Percentiles rank a stretch among this genome's conserved stretches.
Evolutionary conservation across 306 rosid species (phyloP).

Genomic region (Pachyrhizus erosus): DNA sequence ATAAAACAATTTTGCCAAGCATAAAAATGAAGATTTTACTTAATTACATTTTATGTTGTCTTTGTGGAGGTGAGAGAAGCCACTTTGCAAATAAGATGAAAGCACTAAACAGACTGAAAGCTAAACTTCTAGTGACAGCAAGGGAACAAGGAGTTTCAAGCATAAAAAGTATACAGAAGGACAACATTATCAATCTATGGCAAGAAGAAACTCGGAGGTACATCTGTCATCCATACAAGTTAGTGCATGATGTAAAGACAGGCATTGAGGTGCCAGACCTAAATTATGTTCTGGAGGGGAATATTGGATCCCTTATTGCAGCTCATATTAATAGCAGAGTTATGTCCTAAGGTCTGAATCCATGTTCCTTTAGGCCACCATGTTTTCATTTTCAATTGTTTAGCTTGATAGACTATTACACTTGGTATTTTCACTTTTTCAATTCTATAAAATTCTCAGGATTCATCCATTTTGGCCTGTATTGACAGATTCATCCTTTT

Average conservation of each 20-base stretch:
- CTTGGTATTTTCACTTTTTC: background rate
- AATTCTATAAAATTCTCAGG: conserved; percentile 6
- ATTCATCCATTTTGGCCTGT: conserved; percentile 19
- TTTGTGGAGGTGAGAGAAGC: conserved; percentile 76
- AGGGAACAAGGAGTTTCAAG: conserved; percentile 65
- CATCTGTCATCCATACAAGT: conserved; percentile 57
- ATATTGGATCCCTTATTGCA: conserved; percentile 72
- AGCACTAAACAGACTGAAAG: conserved; percentile 78
- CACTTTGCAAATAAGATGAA: conserved; percentile 76
- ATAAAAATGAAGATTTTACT: background rate
- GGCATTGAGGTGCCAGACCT: conserved; percentile 64
- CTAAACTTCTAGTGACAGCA: conserved; percentile 72
- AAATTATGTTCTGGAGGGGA: conserved; percentile 71
- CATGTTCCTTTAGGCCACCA: background rate
- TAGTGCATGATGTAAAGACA: conserved; percentile 75
- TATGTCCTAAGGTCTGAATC: conserved; percentile 5
- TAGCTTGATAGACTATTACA: conserved; percentile 8
- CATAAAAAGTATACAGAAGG: conserved; percentile 56
- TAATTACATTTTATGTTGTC: conserved; percentile 5
- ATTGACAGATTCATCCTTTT: conserved; percentile 3
- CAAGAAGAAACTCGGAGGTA: conserved; percentile 64
- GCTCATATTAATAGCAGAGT: conserved; percentile 67
- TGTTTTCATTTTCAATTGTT: background rate
- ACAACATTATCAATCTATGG: conserved; percentile 56
- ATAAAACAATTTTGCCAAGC: background rate